A percentile compares a stretch with the other conserved stretches of the same genome.
These are phyloP conservation scores for Coemansia asiatica DNA, from an alignment of 192 early-diverging fungal species.

Conservation along the genomic window DNA sequence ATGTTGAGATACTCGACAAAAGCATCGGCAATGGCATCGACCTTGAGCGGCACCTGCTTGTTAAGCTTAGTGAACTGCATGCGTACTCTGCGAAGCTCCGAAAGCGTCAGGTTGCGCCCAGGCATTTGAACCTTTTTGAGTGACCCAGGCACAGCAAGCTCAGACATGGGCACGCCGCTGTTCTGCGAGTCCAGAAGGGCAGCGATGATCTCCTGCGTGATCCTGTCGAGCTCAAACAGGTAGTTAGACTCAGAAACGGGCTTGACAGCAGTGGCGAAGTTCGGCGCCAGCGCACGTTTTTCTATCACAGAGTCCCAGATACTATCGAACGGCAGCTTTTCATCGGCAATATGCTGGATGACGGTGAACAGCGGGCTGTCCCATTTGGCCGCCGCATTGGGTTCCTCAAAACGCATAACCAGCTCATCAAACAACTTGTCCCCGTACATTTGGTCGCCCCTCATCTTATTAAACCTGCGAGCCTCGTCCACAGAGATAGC, in stretches of 20 bases:
- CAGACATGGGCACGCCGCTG: slow-evolving; percentile 57
- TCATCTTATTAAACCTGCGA: slow-evolving; percentile 56
- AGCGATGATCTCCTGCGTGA: slow-evolving; percentile 76
- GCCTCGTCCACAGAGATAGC: slow-evolving; percentile 61
- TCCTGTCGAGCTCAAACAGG: slow-evolving; percentile 83
- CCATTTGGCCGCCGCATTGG: slow-evolving; percentile 86
- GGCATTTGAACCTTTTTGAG: slow-evolving; percentile 60
- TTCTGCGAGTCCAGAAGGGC: slow-evolving; percentile 77
- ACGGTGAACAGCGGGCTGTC: slow-evolving; percentile 95
- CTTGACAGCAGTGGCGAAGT: slow-evolving; percentile 87
- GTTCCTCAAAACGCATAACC: slow-evolving; percentile 90
- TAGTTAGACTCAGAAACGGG: slow-evolving; percentile 90
- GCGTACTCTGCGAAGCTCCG: slow-evolving; percentile 76
- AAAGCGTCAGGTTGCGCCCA: slow-evolving; percentile 67
- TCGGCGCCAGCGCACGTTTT: slow-evolving; percentile 74
- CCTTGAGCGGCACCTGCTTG: slow-evolving; percentile 74
- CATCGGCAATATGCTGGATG: slow-evolving; percentile 64
- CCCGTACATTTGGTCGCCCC: slow-evolving; percentile 50
- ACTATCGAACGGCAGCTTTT: slow-evolving; percentile 60
- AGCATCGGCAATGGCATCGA: slow-evolving; percentile 69
- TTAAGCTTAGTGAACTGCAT: slow-evolving; percentile 89
- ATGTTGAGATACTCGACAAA: slow-evolving; percentile 95
- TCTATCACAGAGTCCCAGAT: slow-evolving; percentile 78
- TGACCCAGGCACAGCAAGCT: slow-evolving; percentile 62
- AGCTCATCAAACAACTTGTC: slow-evolving; percentile 70